Conservation (phyloP, 371 early-diverging fungal genomes). For the Dichotomocladium elegans region DNA sequence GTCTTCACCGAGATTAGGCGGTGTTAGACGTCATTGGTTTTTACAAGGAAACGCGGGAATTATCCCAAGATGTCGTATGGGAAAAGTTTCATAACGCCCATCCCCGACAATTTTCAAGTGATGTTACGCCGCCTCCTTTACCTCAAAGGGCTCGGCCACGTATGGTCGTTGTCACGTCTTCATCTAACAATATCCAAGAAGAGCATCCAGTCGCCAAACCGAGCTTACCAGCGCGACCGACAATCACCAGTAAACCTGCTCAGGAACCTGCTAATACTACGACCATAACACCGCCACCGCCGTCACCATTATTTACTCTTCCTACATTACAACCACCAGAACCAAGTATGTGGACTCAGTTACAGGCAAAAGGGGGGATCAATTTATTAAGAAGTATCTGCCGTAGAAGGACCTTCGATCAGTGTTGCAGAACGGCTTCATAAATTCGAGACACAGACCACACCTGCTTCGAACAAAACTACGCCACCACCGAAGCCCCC, state of each 20-base stretch:
- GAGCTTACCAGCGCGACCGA: constrained; percentile 16
- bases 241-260: not conserved
- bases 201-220: not conserved
- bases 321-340: no score
- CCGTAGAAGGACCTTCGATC: constrained; percentile 1
- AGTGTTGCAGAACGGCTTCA: constrained; percentile 14
- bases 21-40: constrained; percentile 94
- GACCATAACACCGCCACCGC: no score
- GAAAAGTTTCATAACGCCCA: constrained; percentile 75
- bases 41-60: constrained; percentile 68
- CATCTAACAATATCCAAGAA: not conserved
- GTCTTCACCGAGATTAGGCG: constrained; percentile 49
- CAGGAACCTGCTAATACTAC: no score
- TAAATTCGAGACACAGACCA: constrained; percentile 7
- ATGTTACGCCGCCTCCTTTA: constrained; percentile 15
- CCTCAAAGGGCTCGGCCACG: constrained; percentile 17
- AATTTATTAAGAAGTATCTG: not conserved
- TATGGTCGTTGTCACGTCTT: constrained; percentile 11
- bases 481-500: constrained; percentile 23
- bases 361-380: no score
- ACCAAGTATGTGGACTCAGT: no score
- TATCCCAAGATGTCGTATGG: constrained; percentile 75
- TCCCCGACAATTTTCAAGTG: constrained; percentile 17
- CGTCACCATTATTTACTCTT: no score
- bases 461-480: not conserved